A percentile compares a stretch with the other conserved stretches of the same genome.
These are phyloP conservation scores for Fomitopsis schrenkii DNA, from an alignment of 1,284 basidiomycete genomes.

Conservation along the genomic window DNA sequence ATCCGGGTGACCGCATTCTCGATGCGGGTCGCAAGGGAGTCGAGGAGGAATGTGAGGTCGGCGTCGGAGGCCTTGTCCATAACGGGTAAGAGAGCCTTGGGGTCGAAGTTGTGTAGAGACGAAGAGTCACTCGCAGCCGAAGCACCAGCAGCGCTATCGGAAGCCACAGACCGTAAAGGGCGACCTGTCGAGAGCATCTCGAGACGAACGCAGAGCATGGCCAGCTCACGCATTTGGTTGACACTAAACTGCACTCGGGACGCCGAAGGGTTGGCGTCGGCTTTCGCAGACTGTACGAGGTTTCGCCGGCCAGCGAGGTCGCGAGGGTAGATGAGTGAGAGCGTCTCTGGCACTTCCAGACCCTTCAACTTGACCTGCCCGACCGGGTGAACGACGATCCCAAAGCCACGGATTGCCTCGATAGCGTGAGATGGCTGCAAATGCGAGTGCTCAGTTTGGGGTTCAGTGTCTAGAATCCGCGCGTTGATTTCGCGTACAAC, in stretches of 20 bases:
- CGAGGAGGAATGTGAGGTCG: constrained; percentile 73
- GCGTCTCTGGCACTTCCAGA: constrained; percentile 83
- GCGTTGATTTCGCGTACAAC: constrained; percentile 83
- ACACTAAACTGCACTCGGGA: constrained; percentile 69
- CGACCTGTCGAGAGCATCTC: constrained; percentile 73
- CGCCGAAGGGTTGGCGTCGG: constrained; percentile 37
- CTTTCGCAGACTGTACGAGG: constrained; percentile 25
- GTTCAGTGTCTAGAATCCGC: constrained; percentile 49
- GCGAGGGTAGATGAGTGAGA: constrained; percentile 83
- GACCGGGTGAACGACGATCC: constrained; percentile 71
- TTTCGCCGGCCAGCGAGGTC: constrained; percentile 74
- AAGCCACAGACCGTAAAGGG: constrained; percentile 49
- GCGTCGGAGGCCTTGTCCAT: constrained; percentile 76
- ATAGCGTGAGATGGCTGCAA: constrained; percentile 54
- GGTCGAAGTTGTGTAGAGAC: constrained; percentile 52
- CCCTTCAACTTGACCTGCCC: constrained; percentile 95
- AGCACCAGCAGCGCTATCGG: constrained; percentile 6
- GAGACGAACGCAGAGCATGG: constrained; percentile 74
- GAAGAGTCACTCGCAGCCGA: constrained; percentile 28
- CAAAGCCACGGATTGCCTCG: constrained; percentile 73
- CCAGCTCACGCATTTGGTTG: constrained; percentile 76
- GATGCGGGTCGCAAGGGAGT: constrained; percentile 72
- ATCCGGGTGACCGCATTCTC: constrained; percentile 77
- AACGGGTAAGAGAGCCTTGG: constrained; percentile 64
- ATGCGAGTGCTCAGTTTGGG: constrained; percentile 54